phyloP scores from a whole-genome alignment of 306 rosid genomes.

The Fragaria iinumae region DNA sequence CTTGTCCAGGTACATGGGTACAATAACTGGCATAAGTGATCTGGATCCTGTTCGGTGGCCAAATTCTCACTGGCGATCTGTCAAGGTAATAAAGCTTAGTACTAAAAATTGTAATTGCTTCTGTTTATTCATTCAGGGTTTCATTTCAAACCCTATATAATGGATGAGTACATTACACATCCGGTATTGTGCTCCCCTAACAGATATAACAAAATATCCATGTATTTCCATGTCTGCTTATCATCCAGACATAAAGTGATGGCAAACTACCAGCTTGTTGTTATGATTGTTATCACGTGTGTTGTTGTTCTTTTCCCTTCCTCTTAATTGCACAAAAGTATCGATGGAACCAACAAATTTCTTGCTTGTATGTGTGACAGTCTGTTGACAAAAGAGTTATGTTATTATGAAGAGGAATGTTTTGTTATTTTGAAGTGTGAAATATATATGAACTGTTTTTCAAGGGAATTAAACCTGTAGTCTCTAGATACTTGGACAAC shows the following conservation, averaged over 20 bases:
- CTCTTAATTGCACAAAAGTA: neutral
- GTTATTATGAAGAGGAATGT: neutral
- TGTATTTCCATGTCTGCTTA: neutral
- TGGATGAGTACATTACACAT: neutral
- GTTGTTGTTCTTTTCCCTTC: neutral
- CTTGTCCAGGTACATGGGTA: constrained; percentile 84
- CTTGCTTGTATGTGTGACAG: neutral
- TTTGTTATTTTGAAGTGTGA: too few relatives aligned
- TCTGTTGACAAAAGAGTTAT: neutral
- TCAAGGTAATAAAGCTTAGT: constrained; percentile 49
- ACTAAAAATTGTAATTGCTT: neutral
- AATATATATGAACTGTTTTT: neutral
- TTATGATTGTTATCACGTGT: neutral
- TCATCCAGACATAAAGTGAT: neutral
- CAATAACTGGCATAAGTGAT: constrained; percentile 82
- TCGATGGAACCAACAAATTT: neutral
- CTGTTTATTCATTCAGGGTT: neutral
- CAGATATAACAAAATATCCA: constrained; percentile 7
- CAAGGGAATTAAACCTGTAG: neutral
- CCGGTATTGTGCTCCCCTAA: neutral
- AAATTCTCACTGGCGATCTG: constrained; percentile 87
- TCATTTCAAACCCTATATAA: neutral
- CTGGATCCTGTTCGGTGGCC: constrained; percentile 85
- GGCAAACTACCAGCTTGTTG: neutral
- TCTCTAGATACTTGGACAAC: neutral